Base-by-base conservation (phyloP, 192 early-diverging fungal genomes). In the Geranomyces michiganensis region DNA sequence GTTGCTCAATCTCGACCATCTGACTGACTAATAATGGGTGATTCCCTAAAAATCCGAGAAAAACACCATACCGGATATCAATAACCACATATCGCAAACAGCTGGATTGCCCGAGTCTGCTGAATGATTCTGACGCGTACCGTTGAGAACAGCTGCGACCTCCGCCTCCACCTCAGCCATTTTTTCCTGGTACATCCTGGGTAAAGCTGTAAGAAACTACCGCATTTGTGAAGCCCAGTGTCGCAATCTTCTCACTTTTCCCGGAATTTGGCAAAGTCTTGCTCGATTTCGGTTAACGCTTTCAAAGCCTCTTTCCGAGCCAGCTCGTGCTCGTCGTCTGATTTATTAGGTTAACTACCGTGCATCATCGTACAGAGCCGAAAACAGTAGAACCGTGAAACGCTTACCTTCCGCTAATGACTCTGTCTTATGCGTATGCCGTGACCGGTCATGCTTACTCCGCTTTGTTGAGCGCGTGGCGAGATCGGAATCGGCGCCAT, bases 131-230 rank as follows among this genome's bases (percentile, higher is more conserved):
- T 29, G 29, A 36, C 14, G 53, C 56, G 26, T 31, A 73, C 65
- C 63, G 22, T 56, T 65, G 41, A 21, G 14, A 15, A 73, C 61
- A 14, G 72, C 72, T 19, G 19, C 51, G 13, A 36, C 49, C 56
- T 73, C 72, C 14, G 30, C 30, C 56, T 73, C 72, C 10, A 36
- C 17, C 29, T 73, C 72, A 1, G 62, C 62, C 19, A 66, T 27
- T 46, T 67, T 73, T 44, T 73, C 72, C 33, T 66, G 62, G 24
- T 66, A 73, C 72, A 73, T 73, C 33, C 72, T 73, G 44, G 3
- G 36, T 10, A 10, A 41, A 41, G 36, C 36, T 41, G 2, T 47
- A 14, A 19, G 65, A 26, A 24, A 44, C 1, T 24, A 32, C 24
- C 0, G 22, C 26, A 30, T 10, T 12, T 63, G 2, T 33, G 30